Evolutionary conservation across 2,329 filamentous ascomycete genomes (phyloP).

Genomic region (Chalaropsis thielavioides): DNA sequence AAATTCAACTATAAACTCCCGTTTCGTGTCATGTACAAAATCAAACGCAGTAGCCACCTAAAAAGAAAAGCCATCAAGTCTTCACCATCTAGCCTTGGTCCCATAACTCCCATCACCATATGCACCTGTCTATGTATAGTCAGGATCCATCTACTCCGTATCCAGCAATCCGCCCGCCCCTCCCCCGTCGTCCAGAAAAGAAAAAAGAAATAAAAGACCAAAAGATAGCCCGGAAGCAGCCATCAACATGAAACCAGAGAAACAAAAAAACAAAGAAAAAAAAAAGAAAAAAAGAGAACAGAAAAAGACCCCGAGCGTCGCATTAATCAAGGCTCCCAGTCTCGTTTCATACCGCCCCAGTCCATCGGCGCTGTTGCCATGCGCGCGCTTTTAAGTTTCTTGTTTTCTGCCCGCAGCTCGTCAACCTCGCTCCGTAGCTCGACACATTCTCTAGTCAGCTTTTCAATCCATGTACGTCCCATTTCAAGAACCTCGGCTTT

Average conservation of each 20-base stretch:
- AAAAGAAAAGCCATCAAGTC: neutral
- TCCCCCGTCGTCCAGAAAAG: neutral
- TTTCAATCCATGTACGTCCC: constrained; percentile 29
- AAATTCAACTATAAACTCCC: neutral
- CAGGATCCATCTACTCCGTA: neutral
- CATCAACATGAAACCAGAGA: neutral
- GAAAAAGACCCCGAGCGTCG: neutral
- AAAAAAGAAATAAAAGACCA: neutral
- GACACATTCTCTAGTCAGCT: constrained; percentile 28
- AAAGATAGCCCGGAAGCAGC: neutral
- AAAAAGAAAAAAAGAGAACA: neutral
- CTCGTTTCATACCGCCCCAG: neutral
- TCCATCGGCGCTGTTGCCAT: neutral
- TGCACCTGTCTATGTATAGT: neutral
- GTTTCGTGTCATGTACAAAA: neutral
- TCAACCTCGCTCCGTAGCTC: constrained; percentile 19
- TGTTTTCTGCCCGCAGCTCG: constrained; percentile 6
- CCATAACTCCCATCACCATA: neutral
- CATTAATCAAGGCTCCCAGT: constrained; percentile 7
- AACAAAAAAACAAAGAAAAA: neutral
- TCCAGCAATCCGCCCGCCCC: neutral
- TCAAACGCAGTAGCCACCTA: neutral
- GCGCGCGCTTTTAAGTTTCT: constrained; percentile 1
- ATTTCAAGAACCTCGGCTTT: constrained; percentile 34
- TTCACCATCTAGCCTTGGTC: neutral